These are phyloP conservation scores for Fusarium xyrophilum DNA, from an alignment of 2,329 filamentous ascomycete species.

Conservation along the genomic window DNA sequence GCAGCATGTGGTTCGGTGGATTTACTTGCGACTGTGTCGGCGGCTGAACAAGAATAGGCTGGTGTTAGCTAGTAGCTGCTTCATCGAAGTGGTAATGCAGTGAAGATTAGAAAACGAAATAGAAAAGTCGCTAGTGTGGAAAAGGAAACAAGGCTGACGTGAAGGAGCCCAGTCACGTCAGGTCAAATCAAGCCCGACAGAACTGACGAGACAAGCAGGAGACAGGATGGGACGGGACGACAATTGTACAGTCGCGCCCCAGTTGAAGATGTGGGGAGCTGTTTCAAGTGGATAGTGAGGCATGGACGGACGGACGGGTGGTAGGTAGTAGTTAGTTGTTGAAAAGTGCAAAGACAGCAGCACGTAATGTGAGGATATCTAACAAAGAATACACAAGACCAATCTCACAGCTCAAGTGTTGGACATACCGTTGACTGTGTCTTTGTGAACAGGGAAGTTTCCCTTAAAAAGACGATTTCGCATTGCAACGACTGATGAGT, in stretches of 20 bases:
- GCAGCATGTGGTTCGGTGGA: conserved; percentile 43
- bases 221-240: conserved; percentile 17
- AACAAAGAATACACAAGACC: neutral
- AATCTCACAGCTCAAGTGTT: neutral
- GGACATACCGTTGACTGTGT: conserved; percentile 39
- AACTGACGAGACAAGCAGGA: conserved; percentile 10
- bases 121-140: neutral
- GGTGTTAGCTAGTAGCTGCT: conserved; percentile 26
- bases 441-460: conserved; percentile 48
- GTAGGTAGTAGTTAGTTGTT: neutral
- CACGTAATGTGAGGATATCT: neutral
- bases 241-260: conserved; percentile 25
- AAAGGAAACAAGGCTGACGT: conserved; percentile 25
- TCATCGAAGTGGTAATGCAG: neutral
- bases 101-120: conserved; percentile 5
- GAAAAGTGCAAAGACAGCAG: conserved; percentile 15
- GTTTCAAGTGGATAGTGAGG: conserved; percentile 35
- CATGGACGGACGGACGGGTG: neutral
- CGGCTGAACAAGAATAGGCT: conserved; percentile 27
- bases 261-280: conserved; percentile 36
- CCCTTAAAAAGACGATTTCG: conserved; percentile 46
- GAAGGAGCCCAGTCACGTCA: conserved; percentile 14
- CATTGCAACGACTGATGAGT: conserved; percentile 37
- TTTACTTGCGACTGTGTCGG: conserved; percentile 29
- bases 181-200: neutral